Evolutionary conservation across 2,329 filamentous ascomycete genomes (phyloP).

Genomic region (Colletotrichum aenigma): DNA sequence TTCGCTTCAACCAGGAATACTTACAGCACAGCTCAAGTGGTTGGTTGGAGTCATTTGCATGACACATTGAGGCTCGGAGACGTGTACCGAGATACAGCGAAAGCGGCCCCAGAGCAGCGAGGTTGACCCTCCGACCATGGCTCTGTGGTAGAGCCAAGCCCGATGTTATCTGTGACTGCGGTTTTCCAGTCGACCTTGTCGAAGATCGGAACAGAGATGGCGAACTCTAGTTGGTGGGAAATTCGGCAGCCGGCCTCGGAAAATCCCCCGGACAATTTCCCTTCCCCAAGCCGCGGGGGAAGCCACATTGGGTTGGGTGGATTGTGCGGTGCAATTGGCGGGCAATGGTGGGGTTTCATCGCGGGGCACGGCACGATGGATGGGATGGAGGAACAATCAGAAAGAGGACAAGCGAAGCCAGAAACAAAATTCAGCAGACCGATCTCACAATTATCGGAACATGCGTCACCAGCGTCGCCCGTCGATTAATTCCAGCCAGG

Average conservation of each 20-base stretch:
- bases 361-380: constrained; percentile 23
- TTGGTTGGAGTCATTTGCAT: constrained; percentile 1
- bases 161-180: constrained; percentile 2
- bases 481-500: not conserved
- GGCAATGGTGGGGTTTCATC: constrained; percentile 17
- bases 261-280: constrained; percentile 21
- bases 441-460: not conserved
- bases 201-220: not conserved
- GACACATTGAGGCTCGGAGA: not conserved
- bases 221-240: constrained; percentile 37
- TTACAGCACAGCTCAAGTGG: not conserved
- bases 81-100: constrained; percentile 15
- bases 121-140: not conserved
- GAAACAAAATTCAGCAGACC: not conserved
- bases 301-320: not conserved
- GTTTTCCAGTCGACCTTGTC: not conserved
- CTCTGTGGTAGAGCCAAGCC: not conserved
- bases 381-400: not conserved
- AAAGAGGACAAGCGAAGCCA: not conserved
- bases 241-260: constrained; percentile 30
- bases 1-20: not conserved
- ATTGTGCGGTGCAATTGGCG: constrained; percentile 15
- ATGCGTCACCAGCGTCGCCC: not conserved
- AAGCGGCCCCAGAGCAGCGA: not conserved
- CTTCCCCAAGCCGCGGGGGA: constrained; percentile 10